Evolutionary conservation across 495 filamentous ascomycete genomes (phyloP).

Genomic region (Hypoxylon subgilvum): DNA sequence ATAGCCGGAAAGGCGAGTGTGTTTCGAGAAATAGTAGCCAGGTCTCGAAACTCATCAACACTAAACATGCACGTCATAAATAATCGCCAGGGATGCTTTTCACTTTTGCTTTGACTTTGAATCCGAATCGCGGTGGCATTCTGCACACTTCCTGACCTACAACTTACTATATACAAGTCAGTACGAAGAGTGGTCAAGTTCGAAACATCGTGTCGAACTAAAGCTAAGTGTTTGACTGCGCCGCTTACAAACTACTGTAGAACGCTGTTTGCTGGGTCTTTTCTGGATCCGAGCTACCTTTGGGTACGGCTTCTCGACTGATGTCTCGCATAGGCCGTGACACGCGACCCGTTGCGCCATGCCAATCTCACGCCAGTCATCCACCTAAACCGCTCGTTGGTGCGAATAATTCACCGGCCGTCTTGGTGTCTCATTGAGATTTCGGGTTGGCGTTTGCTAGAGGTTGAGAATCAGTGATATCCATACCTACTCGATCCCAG

Average conservation of each 20-base stretch:
- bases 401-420: constrained; percentile 8
- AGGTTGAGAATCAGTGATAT: constrained; percentile 3
- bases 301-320: too few species aligned
- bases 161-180: not conserved
- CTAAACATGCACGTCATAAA: constrained; percentile 11
- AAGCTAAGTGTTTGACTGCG: constrained; percentile 3
- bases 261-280: constrained; percentile 6
- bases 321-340: constrained; percentile 15
- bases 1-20: constrained; percentile 15
- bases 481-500: too few species aligned
- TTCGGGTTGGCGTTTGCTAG: constrained; percentile 1
- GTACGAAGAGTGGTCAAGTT: too few species aligned
- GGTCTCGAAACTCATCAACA: constrained; percentile 2
- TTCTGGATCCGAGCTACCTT: not conserved
- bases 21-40: constrained; percentile 6
- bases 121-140: not conserved
- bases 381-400: constrained; percentile 7
- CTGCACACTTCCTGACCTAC: not conserved
- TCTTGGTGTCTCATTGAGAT: not conserved
- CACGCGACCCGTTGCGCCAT: constrained; percentile 21
- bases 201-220: constrained; percentile 2
- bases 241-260: constrained; percentile 5
- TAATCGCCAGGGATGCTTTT: constrained; percentile 2
- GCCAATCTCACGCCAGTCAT: constrained; percentile 11
- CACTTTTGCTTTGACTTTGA: not conserved